Percentiles rank a stretch among this genome's conserved stretches.
phyloP scores from a whole-genome alignment of 805 yeast species.

The Ogataea kodamae region DNA sequence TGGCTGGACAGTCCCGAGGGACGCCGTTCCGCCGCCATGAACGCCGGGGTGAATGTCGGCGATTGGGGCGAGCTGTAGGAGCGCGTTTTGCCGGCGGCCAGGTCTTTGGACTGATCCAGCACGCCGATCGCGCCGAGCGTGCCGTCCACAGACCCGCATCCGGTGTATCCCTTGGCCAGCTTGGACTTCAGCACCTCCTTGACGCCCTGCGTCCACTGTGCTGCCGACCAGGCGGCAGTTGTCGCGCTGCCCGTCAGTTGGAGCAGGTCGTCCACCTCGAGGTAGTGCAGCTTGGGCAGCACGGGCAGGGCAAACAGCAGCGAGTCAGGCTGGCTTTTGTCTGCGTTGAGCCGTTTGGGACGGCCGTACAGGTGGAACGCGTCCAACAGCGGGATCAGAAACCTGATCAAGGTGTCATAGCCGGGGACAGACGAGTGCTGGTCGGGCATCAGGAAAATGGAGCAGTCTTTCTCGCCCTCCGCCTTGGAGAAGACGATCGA shows the following conservation, averaged over 20 bases:
- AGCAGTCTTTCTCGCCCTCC: slow-evolving; percentile 50
- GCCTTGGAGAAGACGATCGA: slow-evolving; percentile 56
- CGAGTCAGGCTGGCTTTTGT: slow-evolving; percentile 61
- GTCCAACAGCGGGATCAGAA: slow-evolving; percentile 70
- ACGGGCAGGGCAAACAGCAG: slow-evolving; percentile 80
- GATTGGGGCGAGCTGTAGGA: slow-evolving; percentile 34
- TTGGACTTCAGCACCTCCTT: slow-evolving; percentile 55
- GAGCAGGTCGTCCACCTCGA: slow-evolving; percentile 59
- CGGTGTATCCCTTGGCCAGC: slow-evolving; percentile 59
- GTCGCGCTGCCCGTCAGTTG: slow-evolving; percentile 36
- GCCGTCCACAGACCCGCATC: slow-evolving; percentile 72
- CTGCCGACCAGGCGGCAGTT: slow-evolving; percentile 46
- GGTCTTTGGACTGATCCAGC: slow-evolving; percentile 23
- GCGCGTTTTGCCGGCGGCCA: slow-evolving; percentile 25
- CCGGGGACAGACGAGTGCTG: slow-evolving; percentile 80
- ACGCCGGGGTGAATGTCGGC: slow-evolving; percentile 37
- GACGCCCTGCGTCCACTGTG: slow-evolving; percentile 58
- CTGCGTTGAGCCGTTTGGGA: slow-evolving; percentile 71
- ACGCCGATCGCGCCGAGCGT: slow-evolving; percentile 50
- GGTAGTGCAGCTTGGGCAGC: slow-evolving; percentile 69
- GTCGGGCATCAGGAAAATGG: slow-evolving; percentile 80
- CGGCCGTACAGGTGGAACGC: slow-evolving; percentile 79
- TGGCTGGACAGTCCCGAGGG: slow-evolving; percentile 8
- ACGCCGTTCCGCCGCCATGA: slow-evolving; percentile 19
- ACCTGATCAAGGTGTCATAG: slow-evolving; percentile 79